Conservation (phyloP, 768 basidiomycete species). For the Agrocybe praecox region DNA sequence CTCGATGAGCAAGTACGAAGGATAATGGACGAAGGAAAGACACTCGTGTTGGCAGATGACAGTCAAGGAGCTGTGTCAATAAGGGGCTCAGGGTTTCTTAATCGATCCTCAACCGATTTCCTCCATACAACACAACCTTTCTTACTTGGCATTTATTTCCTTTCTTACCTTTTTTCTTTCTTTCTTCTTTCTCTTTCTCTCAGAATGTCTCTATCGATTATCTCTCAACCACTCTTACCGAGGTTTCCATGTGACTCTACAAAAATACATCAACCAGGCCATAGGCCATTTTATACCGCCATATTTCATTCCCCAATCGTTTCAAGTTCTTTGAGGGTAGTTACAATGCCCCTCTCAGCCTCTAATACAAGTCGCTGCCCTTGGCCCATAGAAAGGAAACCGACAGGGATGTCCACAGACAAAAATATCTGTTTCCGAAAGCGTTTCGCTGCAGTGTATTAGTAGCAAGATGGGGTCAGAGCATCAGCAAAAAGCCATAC, state of each 20-base stretch:
- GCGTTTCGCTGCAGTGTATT: conserved; percentile 63
- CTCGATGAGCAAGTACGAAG: conserved; percentile 7
- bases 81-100: conserved; percentile 29
- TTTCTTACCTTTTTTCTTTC: conserved; percentile 1
- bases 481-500: conserved; percentile 42
- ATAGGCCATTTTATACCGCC: neutral
- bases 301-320: conserved; percentile 2
- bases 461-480: conserved; percentile 13
- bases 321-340: conserved; percentile 39
- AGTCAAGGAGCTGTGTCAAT: conserved; percentile 25
- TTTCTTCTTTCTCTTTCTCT: neutral
- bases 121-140: conserved; percentile 6
- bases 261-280: conserved; percentile 8
- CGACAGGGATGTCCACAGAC: conserved; percentile 57
- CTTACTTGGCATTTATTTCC: conserved; percentile 5
- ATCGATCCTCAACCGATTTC: conserved; percentile 23
- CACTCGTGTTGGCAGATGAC: conserved; percentile 21
- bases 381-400: conserved; percentile 47
- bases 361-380: conserved; percentile 51
- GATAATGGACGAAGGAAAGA: conserved; percentile 8
- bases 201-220: conserved; percentile 12
- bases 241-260: conserved; percentile 16
- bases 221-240: conserved; percentile 6
- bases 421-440: conserved; percentile 72
- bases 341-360: conserved; percentile 64